A percentile compares a stretch with the other conserved stretches of the same genome.
phyloP scores from a whole-genome alignment of 1,139 yeast genomes.

The Taphrina flavorubra region DNA sequence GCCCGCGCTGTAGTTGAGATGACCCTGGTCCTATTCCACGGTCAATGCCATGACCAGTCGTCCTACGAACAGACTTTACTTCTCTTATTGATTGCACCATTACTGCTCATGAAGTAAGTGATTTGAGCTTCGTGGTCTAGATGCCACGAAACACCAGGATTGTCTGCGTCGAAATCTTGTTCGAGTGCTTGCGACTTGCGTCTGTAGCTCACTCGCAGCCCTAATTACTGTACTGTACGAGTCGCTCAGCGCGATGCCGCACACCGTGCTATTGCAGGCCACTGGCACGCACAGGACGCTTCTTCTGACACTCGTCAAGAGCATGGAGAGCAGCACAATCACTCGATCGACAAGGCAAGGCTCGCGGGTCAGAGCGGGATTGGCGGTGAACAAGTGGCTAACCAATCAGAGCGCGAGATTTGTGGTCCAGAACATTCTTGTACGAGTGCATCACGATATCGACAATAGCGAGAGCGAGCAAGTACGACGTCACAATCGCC shows the following conservation, averaged over 20 bases:
- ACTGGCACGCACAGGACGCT: slow-evolving; percentile 1
- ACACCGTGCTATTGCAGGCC: too few species aligned
- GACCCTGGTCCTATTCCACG: slow-evolving; percentile 3
- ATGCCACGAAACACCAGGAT: neutral
- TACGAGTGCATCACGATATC: neutral
- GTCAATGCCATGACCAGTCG: slow-evolving; percentile 6
- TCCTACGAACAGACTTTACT: slow-evolving; percentile 7
- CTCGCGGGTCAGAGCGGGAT: slow-evolving; percentile 1
- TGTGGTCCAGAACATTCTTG: slow-evolving; percentile 13
- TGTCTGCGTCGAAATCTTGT: too few species aligned
- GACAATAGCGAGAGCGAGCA: neutral
- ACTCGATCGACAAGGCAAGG: slow-evolving; percentile 1
- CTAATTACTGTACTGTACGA: too few species aligned
- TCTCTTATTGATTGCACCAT: slow-evolving; percentile 18
- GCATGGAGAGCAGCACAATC: neutral
- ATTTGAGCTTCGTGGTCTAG: neutral
- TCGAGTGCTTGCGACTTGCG: too few species aligned
- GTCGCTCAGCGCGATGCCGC: too few species aligned
- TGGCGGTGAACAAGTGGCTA: neutral
- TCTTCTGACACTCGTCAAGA: neutral
- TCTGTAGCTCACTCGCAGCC: too few species aligned
- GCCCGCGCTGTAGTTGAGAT: slow-evolving; percentile 19
- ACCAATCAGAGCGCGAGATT: neutral
- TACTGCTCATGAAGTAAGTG: slow-evolving; percentile 10
- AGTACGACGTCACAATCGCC: neutral